These are phyloP conservation scores for Hsuehochloa calcarea DNA, from an alignment of 176 grass and related monocot genomes.

Conservation along the genomic window DNA sequence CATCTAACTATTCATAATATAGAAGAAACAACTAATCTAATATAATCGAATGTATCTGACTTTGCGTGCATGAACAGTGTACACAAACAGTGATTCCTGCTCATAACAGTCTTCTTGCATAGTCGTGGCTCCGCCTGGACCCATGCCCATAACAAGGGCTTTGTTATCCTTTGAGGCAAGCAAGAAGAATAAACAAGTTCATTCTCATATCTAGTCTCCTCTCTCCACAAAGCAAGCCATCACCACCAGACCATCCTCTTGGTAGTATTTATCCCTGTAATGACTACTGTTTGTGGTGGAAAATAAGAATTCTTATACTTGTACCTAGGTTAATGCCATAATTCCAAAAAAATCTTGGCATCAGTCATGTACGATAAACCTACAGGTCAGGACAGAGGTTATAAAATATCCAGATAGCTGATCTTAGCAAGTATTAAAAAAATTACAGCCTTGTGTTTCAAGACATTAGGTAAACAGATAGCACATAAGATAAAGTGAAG, in stretches of 20 bases:
- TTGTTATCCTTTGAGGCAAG: neutral
- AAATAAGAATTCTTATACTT: neutral
- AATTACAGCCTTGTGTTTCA: neutral
- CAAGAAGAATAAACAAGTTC: neutral
- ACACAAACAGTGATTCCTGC: too few species aligned
- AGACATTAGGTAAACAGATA: neutral
- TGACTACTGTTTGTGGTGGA: neutral
- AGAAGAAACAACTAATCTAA: too few species aligned
- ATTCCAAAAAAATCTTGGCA: neutral
- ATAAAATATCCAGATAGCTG: neutral
- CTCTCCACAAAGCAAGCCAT: neutral
- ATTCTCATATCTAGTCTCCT: neutral
- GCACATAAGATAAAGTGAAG: neutral
- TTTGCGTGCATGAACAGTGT: too few species aligned
- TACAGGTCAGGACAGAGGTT: neutral
- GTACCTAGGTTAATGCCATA: neutral
- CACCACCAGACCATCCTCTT: neutral
- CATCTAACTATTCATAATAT: too few species aligned
- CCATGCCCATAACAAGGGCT: neutral
- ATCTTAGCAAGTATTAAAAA: neutral
- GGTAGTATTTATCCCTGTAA: neutral
- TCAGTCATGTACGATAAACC: neutral
- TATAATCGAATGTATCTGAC: too few species aligned
- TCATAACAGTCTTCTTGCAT: too few species aligned
- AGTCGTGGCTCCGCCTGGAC: too few species aligned